phyloP scores from a whole-genome alignment of 1,284 basidiomycete genomes.

The Sporisorium iseilematis-ciliati region DNA sequence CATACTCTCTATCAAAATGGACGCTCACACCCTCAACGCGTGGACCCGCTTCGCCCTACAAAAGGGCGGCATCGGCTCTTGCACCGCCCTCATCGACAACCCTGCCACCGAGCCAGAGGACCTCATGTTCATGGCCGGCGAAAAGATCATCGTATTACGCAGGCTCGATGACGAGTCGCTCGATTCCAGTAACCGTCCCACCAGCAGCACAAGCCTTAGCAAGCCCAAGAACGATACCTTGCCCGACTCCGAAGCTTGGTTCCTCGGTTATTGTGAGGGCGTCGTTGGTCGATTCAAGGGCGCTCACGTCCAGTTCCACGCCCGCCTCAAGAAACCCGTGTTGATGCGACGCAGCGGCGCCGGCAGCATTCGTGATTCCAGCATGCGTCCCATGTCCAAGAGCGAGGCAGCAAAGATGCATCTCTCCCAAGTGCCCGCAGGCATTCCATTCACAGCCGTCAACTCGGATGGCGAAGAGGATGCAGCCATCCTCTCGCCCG shows the following conservation, averaged over 20 bases:
- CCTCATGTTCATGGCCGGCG: slow-evolving; percentile 67
- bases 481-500: slow-evolving; percentile 8
- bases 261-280: slow-evolving; percentile 83
- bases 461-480: slow-evolving; percentile 63
- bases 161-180: slow-evolving; percentile 56
- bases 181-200: slow-evolving; percentile 26
- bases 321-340: slow-evolving; percentile 82
- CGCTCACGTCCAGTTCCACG: slow-evolving; percentile 78
- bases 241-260: slow-evolving; percentile 42
- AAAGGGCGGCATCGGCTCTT: slow-evolving; percentile 67
- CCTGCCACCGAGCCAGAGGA: slow-evolving; percentile 62
- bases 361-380: slow-evolving; percentile 56
- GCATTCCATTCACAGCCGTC: slow-evolving; percentile 61
- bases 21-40: slow-evolving; percentile 66
- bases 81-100: slow-evolving; percentile 64
- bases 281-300: slow-evolving; percentile 85
- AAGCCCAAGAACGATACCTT: slow-evolving; percentile 20
- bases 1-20: slow-evolving; percentile 46
- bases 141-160: slow-evolving; percentile 65
- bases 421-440: slow-evolving; percentile 52
- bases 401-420: slow-evolving; percentile 57
- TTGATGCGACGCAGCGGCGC: slow-evolving; percentile 65
- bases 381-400: slow-evolving; percentile 60
- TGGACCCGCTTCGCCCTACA: slow-evolving; percentile 69
- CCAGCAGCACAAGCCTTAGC: slow-evolving; percentile 26